Percentiles rank a stretch among this genome's conserved stretches.
phyloP scores from a whole-genome alignment of 1,139 yeast genomes.

The Candida glucosophila region DNA sequence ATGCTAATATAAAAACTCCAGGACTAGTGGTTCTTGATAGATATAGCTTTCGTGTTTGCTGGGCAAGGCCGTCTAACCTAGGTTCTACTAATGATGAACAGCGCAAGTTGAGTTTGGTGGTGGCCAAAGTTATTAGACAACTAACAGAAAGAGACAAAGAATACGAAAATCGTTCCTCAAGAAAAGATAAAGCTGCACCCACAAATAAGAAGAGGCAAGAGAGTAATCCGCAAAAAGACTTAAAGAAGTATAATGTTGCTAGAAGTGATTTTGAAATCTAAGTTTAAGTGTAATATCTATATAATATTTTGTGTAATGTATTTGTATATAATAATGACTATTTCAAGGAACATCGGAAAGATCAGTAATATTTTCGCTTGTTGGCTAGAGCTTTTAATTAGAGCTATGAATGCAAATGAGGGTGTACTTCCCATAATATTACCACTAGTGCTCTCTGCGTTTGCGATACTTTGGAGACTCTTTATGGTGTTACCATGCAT shows the following conservation, averaged over 20 bases:
- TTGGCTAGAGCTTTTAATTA: not conserved
- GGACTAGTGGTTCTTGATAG: slow-evolving; percentile 27
- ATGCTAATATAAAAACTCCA: slow-evolving; percentile 20
- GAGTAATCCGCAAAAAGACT: too few species aligned
- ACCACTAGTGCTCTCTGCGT: too few species aligned
- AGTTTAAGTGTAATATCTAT: too few species aligned
- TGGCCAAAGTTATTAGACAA: slow-evolving; percentile 50
- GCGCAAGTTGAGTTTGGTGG: slow-evolving; percentile 44
- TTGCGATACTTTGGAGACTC: too few species aligned
- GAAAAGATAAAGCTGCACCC: too few species aligned
- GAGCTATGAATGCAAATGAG: slow-evolving; percentile 1
- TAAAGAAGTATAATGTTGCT: slow-evolving; percentile 8
- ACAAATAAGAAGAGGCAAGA: too few species aligned
- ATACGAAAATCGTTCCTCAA: slow-evolving; percentile 1
- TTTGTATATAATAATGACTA: too few species aligned
- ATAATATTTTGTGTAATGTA: too few species aligned
- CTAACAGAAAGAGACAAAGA: slow-evolving; percentile 39
- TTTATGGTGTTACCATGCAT: too few species aligned
- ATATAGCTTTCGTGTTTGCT: slow-evolving; percentile 49
- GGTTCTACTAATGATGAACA: slow-evolving; percentile 42
- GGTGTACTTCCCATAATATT: too few species aligned
- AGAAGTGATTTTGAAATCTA: slow-evolving; percentile 12
- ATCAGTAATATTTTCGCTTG: too few species aligned
- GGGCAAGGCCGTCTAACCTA: slow-evolving; percentile 53
- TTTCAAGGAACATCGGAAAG: too few species aligned